phyloP scores from a whole-genome alignment of 257 asterid species.

The Schizonepeta tenuifolia region DNA sequence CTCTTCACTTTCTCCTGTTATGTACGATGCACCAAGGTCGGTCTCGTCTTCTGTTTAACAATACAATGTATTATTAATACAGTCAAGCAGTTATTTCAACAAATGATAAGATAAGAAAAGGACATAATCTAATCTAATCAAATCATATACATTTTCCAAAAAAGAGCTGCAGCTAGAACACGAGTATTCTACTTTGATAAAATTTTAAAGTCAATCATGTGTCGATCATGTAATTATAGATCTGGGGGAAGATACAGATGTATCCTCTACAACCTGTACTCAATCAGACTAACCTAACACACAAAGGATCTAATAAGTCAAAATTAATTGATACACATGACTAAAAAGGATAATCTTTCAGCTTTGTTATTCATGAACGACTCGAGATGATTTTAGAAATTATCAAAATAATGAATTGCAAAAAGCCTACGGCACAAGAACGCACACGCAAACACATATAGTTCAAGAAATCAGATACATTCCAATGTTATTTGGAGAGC shows the following conservation, averaged over 20 bases:
- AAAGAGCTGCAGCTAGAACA: neutral
- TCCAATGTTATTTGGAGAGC: neutral
- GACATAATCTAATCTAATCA: neutral
- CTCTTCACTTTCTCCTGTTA: constrained; percentile 52
- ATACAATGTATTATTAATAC: neutral
- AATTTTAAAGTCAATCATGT: no score
- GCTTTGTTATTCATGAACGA: neutral
- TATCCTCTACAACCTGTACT: neutral
- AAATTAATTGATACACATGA: neutral
- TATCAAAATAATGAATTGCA: neutral
- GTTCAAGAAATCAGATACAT: constrained; percentile 13
- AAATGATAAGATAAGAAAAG: neutral
- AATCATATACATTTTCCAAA: neutral
- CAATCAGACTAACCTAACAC: neutral
- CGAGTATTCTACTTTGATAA: no score
- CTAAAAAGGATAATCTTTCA: neutral
- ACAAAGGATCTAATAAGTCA: neutral
- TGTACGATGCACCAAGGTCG: constrained; percentile 52
- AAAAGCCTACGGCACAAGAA: neutral
- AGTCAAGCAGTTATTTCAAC: neutral
- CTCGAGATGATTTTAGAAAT: neutral
- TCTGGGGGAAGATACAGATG: neutral
- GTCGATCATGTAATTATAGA: neutral
- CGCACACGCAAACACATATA: neutral
- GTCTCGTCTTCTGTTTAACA: constrained; percentile 55